These are phyloP conservation scores for Elymus sibiricus DNA, from an alignment of 176 grass and related monocot species.

Conservation along the genomic window DNA sequence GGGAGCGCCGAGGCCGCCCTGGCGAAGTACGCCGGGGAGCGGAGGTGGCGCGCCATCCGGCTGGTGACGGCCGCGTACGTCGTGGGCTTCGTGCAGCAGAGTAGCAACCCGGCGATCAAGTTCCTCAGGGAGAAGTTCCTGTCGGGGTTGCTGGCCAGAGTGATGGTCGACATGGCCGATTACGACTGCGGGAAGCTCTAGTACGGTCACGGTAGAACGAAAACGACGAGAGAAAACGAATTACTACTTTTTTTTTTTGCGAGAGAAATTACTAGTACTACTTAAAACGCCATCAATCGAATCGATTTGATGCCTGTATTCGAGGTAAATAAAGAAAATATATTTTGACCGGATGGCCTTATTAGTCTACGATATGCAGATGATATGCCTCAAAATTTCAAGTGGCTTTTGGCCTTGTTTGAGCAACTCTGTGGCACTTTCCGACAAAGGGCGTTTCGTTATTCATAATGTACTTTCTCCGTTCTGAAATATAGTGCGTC, in stretches of 20 bases:
- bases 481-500: too few relatives aligned
- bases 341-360: too few relatives aligned
- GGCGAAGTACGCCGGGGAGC: conserved; percentile 37
- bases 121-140: conserved; percentile 56
- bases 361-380: too few relatives aligned
- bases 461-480: too few relatives aligned
- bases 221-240: not conserved
- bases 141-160: conserved; percentile 22
- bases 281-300: not conserved
- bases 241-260: too few relatives aligned
- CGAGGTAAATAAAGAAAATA: not conserved
- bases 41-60: conserved; percentile 51
- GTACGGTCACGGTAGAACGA: not conserved
- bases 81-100: conserved; percentile 59
- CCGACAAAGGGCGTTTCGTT: too few relatives aligned
- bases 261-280: too few relatives aligned
- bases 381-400: too few relatives aligned
- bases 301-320: not conserved
- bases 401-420: too few relatives aligned
- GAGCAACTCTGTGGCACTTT: too few relatives aligned
- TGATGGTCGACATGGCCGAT: conserved; percentile 29
- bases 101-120: conserved; percentile 20
- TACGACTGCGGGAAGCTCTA: conserved; percentile 34
- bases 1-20: conserved; percentile 22
- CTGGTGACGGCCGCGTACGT: conserved; percentile 39